phyloP scores from a whole-genome alignment of 1,139 yeast genomes.

The Komagataea norvegica region DNA sequence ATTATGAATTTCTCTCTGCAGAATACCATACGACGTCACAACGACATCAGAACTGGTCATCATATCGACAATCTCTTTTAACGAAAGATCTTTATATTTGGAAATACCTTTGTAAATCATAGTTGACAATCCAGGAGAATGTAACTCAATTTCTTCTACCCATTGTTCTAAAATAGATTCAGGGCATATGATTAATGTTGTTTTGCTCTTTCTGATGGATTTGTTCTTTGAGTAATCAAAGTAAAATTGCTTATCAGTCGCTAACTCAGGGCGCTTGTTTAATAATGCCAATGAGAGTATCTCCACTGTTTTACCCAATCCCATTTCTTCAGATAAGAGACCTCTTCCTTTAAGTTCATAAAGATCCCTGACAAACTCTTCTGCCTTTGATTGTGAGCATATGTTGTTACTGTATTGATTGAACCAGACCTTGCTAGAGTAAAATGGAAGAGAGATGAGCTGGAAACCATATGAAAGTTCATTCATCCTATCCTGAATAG shows the following conservation, averaged over 20 bases:
- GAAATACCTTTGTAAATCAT: constrained; percentile 61
- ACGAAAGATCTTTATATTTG: constrained; percentile 25
- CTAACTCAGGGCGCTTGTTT: constrained; percentile 44
- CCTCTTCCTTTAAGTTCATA: constrained; percentile 37
- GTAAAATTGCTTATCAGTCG: constrained; percentile 16
- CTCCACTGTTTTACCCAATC: constrained; percentile 91
- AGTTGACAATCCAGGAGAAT: constrained; percentile 55
- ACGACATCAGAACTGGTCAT: constrained; percentile 66
- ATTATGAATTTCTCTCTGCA: constrained; percentile 73
- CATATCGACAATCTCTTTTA: constrained; percentile 36
- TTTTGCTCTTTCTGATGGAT: constrained; percentile 48
- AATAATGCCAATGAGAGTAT: constrained; percentile 58
- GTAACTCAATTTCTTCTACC: constrained; percentile 63
- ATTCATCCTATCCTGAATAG: constrained; percentile 31
- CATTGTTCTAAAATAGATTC: constrained; percentile 79
- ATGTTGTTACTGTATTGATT: constrained; percentile 48
- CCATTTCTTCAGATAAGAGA: constrained; percentile 91
- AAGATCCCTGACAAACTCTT: constrained; percentile 23
- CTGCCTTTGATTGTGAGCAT: constrained; percentile 32
- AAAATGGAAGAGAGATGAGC: constrained; percentile 25
- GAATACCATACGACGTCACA: constrained; percentile 67
- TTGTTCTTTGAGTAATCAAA: constrained; percentile 26
- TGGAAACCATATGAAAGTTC: constrained; percentile 51
- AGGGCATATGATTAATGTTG: constrained; percentile 84
- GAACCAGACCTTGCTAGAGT: constrained; percentile 35